Evolutionary conservation across 75 land plant species (phyloP), one percentile per base, ranked within the genome.

Genomic region (Isoetes taiwanensis): DNA sequence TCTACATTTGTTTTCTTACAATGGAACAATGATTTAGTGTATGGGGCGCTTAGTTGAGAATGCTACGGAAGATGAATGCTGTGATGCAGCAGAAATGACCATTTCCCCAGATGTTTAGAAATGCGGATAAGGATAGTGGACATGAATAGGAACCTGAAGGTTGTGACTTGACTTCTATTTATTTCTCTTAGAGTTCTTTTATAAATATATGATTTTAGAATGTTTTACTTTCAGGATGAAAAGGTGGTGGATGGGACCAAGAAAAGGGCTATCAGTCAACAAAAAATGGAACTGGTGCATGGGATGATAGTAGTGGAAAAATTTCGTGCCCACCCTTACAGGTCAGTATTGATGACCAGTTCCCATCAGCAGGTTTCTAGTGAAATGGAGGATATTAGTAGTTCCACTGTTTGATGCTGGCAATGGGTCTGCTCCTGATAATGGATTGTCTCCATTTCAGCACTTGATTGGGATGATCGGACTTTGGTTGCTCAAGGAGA

Each of bases 401-500:
- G n/a, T n/a, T n/a, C n/a, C n/a, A n/a, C n/a, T n/a, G n/a, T n/a
- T n/a, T n/a, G n/a, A n/a, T n/a, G n/a, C n/a, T n/a, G n/a, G n/a
- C n/a, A n/a, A n/a, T n/a, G n/a, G 39, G 9, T 40, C 12, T 20
- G 54, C 64, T 43, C 34, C 3, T 28, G 77, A 72, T 56, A 53
- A 57, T 57, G 78, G 62, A 27, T 60, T 78, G 77, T 61, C 68
- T 35, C 78, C 86, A 32, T 76, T 78, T 17, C 81, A 76, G 56
- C 99, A 82, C 62, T 80, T 89, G 64, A 80, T 94, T 64, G 72
- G 71, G 28, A 80, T 85, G 80, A 77, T 94, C 74, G 90, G 80
- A 39, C 84, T 26, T 71, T 94, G 43, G 84, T 77, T 57, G 99
- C 99, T 28, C 86, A 94, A 67, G 99, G 99, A 41, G 99, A 94